These are phyloP conservation scores for Sporopachydermia lactativora DNA, from an alignment of 805 yeast genomes.

Conservation along the genomic window DNA sequence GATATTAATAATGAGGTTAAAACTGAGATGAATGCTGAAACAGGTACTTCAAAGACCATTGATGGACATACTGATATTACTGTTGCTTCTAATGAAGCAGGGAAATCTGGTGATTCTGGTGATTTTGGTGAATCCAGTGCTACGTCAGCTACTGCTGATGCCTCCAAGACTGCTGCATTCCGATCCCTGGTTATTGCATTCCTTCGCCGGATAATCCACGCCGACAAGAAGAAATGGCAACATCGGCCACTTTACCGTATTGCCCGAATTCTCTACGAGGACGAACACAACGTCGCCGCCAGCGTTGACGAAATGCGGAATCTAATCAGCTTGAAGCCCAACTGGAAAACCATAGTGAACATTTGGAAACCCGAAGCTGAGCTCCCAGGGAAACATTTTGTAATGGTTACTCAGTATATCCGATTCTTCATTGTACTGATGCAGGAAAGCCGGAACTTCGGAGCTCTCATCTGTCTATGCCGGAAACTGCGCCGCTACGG, in stretches of 20 bases:
- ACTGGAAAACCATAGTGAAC: slow-evolving; percentile 56
- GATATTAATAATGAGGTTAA: neutral
- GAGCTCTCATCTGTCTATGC: slow-evolving; percentile 42
- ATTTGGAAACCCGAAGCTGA: slow-evolving; percentile 93
- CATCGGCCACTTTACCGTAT: slow-evolving; percentile 69
- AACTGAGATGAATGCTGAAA: neutral
- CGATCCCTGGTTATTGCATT: slow-evolving; percentile 15
- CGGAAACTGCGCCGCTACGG: slow-evolving; percentile 69
- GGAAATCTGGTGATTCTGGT: no score
- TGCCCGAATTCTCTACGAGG: slow-evolving; percentile 46
- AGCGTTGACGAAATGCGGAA: slow-evolving; percentile 54
- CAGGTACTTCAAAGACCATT: neutral
- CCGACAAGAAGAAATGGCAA: slow-evolving; percentile 85
- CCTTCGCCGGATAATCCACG: slow-evolving; percentile 30
- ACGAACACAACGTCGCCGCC: slow-evolving; percentile 31
- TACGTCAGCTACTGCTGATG: slow-evolving; percentile 3
- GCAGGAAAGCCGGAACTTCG: slow-evolving; percentile 37
- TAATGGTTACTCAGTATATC: slow-evolving; percentile 58
- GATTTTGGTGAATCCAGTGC: no score
- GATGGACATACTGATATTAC: slow-evolving; percentile 2
- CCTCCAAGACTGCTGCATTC: no score
- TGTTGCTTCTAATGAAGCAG: no score
- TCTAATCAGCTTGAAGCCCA: slow-evolving; percentile 50
- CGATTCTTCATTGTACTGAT: slow-evolving; percentile 46
- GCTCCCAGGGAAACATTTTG: slow-evolving; percentile 86